Conservation (phyloP, 2,329 filamentous ascomycete genomes). For the Fusarium siculi region DNA sequence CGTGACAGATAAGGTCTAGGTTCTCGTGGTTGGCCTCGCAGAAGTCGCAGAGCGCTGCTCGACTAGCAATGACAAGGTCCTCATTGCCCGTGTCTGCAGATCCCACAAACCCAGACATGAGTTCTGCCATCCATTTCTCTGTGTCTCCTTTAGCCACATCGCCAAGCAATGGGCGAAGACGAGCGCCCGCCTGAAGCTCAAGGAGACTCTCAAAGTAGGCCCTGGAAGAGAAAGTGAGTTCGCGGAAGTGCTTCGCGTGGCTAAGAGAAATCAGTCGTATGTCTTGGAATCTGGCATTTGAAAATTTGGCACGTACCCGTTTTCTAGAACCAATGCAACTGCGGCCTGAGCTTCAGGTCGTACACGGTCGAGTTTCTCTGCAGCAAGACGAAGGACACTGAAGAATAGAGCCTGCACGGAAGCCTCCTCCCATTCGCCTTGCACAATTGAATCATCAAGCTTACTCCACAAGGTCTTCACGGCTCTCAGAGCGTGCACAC, state of each 20-base stretch:
- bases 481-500: conserved; percentile 82
- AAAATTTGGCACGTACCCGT: conserved; percentile 54
- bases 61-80: conserved; percentile 75
- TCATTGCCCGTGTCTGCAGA: conserved; percentile 84
- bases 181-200: conserved; percentile 52
- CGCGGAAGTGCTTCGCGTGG: conserved; percentile 48
- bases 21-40: conserved; percentile 56
- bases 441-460: conserved; percentile 36
- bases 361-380: conserved; percentile 92
- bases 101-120: conserved; percentile 75
- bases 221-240: conserved; percentile 66
- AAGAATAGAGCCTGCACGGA: conserved; percentile 58
- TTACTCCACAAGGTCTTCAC: conserved; percentile 70
- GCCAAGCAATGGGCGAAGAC: conserved; percentile 52
- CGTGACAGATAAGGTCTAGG: conserved; percentile 58
- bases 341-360: conserved; percentile 72
- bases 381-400: conserved; percentile 73
- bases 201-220: conserved; percentile 69
- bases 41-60: conserved; percentile 70
- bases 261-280: conserved; percentile 47
- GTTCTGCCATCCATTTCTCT: conserved; percentile 57
- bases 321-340: conserved; percentile 57
- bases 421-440: conserved; percentile 38
- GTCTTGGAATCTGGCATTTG: background rate
- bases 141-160: conserved; percentile 47